These are phyloP conservation scores for Sporothrix protearum DNA, from an alignment of 2,329 filamentous ascomycete species.

Conservation along the genomic window DNA sequence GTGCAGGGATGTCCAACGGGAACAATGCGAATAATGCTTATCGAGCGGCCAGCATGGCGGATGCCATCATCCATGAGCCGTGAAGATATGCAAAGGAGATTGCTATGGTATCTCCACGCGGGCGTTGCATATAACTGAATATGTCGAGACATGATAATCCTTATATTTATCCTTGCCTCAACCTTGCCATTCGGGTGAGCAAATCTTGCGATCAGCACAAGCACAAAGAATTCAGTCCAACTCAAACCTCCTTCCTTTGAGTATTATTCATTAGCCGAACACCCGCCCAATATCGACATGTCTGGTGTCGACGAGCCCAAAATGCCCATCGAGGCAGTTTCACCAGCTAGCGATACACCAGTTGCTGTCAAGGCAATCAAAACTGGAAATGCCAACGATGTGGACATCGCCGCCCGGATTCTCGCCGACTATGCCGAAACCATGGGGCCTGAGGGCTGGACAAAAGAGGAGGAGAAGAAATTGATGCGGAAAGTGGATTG, in stretches of 20 bases:
- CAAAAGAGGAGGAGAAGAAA: conserved; percentile 27
- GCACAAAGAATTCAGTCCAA: not conserved
- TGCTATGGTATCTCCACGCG: not conserved
- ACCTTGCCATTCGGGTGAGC: not conserved
- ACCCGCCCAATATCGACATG: not conserved
- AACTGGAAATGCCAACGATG: conserved; percentile 30
- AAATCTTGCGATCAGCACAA: not conserved
- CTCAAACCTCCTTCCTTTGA: not conserved
- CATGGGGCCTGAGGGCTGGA: conserved; percentile 24
- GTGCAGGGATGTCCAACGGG: not conserved
- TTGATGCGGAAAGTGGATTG: conserved; percentile 27
- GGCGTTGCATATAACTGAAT: not conserved
- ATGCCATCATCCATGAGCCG: not conserved
- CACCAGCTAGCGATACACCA: not conserved
- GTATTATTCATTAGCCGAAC: too few species aligned
- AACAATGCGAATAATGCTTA: not conserved
- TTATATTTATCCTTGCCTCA: not conserved
- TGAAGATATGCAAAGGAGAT: not conserved
- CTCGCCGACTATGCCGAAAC: conserved; percentile 30
- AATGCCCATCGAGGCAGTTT: not conserved
- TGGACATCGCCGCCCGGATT: conserved; percentile 33
- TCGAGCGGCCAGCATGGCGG: not conserved
- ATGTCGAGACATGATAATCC: not conserved
- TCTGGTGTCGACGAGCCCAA: not conserved
- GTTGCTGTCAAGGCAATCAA: conserved; percentile 31